Percentiles rank a stretch among this genome's conserved stretches.
Evolutionary conservation across 1,284 basidiomycete genomes (phyloP).

Genomic region (Entoloma clypeatum): DNA sequence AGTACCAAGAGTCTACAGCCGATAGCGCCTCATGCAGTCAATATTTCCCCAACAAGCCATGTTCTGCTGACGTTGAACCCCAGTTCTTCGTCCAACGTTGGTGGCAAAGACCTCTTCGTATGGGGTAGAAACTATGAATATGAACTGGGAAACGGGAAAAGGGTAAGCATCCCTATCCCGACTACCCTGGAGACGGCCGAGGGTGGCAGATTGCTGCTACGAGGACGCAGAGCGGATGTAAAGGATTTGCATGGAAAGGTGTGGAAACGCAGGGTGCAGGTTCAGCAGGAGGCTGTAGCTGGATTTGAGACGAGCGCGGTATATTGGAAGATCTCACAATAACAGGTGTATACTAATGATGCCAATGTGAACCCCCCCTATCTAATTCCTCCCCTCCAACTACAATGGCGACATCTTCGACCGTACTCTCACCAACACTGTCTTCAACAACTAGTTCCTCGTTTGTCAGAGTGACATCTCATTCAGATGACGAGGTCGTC

Average conservation of each 20-base stretch:
- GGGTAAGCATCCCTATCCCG: conserved; percentile 71
- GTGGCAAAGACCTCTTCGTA: conserved; percentile 58
- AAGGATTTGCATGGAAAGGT: conserved; percentile 63
- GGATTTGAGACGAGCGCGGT: conserved; percentile 65
- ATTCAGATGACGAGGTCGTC: conserved; percentile 56
- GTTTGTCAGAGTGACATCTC: neutral
- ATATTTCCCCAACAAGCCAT: conserved; percentile 76
- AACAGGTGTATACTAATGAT: too few species aligned
- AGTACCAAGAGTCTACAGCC: conserved; percentile 55
- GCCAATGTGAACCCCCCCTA: too few species aligned
- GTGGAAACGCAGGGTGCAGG: conserved; percentile 61
- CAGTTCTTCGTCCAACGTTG: conserved; percentile 34
- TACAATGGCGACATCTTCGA: too few species aligned
- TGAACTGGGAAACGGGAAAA: conserved; percentile 85
- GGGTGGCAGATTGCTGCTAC: conserved; percentile 57
- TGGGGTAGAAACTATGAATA: conserved; percentile 74
- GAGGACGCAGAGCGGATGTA: conserved; percentile 49
- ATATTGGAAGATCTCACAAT: conserved; percentile 64
- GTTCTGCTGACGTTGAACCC: conserved; percentile 77
- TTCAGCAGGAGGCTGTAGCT: conserved; percentile 66
- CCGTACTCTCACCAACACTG: conserved; percentile 21
- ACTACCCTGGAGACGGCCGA: conserved; percentile 48
- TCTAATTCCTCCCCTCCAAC: conserved; percentile 6
- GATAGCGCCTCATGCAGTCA: conserved; percentile 66
- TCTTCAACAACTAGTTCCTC: conserved; percentile 17